Evolutionary conservation across 2,329 filamentous ascomycete genomes (phyloP), one percentile per base, ranked within the genome.

Genomic region (Pseudohalonectria lignicola): DNA sequence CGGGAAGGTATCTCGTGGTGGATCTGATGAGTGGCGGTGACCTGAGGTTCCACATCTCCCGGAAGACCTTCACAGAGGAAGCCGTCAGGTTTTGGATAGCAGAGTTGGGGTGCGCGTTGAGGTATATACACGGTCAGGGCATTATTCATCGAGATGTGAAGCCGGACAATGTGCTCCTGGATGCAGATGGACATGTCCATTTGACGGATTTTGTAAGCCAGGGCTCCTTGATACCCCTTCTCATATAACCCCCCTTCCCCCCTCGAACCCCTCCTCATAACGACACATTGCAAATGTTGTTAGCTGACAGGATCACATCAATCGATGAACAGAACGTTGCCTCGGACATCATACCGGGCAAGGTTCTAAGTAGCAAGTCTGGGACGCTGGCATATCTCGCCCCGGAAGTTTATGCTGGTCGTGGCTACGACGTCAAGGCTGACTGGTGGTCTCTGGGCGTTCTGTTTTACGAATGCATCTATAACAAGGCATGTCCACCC

Each of bases 381-480:
- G 92, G 92, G 23, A 98, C 92, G 1, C 66, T 98, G 41, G 92
- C 92, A 39, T 98, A 98, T 55, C 76, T 98, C 7, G 88, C 90
- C 1, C 92, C 92, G 4, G 92, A 98, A 58, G 92, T 96, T 2
- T 98, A 96, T 53, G 74, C 80, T 47, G 90, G 90, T 35, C 81
- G 79, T 44, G 92, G 92, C 29, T 98, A 98, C 54, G 80, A 84
- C 43, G 78, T 79, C 34, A 85, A 92, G 49, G 88, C 92, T 31
- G 92, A 98, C 57, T 98, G 92, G 92, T 98, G 92, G 92, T 96
- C 92, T 5, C 63, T 98, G 17, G 92, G 92, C 35, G 92, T 98
- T 33, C 74, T 94, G n/a, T 96, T 96, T 59, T 98, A 95, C 60
- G 92, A 98, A 60, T 96, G 92, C 71, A 95, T 98, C 47, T 98